These are phyloP conservation scores for Peribolospora kevripleyi DNA, from an alignment of 768 basidiomycete species.

Conservation along the genomic window DNA sequence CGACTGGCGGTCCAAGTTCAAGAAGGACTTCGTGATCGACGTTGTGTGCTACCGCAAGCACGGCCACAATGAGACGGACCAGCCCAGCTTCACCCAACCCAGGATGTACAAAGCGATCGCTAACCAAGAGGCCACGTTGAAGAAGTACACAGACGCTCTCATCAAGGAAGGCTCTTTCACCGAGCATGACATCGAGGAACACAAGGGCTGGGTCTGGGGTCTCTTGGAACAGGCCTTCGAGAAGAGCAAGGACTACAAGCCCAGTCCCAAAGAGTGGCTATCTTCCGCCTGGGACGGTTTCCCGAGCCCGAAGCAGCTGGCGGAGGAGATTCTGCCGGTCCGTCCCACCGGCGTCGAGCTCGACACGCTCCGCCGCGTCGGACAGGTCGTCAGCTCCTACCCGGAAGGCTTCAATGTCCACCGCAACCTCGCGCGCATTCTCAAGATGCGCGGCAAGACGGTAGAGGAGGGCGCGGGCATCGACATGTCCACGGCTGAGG, in stretches of 20 bases:
- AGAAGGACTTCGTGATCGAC: constrained; percentile 95
- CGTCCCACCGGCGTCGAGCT: constrained; percentile 59
- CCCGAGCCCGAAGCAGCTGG: constrained; percentile 86
- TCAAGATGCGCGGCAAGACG: constrained; percentile 61
- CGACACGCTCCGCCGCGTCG: constrained; percentile 54
- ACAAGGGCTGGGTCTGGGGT: constrained; percentile 98
- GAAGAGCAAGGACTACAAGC: constrained; percentile 85
- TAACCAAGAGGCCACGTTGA: constrained; percentile 74
- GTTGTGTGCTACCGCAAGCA: constrained; percentile 97
- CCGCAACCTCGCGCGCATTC: constrained; percentile 80
- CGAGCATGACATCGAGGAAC: constrained; percentile 86
- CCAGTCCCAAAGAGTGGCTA: constrained; percentile 87
- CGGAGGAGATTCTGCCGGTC: constrained; percentile 74
- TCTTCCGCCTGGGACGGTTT: constrained; percentile 96
- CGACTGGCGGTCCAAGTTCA: constrained; percentile 92
- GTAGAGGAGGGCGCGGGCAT: constrained; percentile 77
- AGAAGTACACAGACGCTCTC: constrained; percentile 64
- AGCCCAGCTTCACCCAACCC: constrained; percentile 95
- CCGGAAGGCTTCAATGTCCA: constrained; percentile 70
- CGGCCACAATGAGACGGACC: constrained; percentile 99
- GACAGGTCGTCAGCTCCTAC: constrained; percentile 62
- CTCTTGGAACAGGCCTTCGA: constrained; percentile 91
- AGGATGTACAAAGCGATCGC: constrained; percentile 94
- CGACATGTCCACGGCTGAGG: constrained; percentile 97
- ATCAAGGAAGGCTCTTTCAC: constrained; percentile 81